Base-by-base conservation (phyloP, 73 alveolate species). In the Paramecium caudatum region DNA sequence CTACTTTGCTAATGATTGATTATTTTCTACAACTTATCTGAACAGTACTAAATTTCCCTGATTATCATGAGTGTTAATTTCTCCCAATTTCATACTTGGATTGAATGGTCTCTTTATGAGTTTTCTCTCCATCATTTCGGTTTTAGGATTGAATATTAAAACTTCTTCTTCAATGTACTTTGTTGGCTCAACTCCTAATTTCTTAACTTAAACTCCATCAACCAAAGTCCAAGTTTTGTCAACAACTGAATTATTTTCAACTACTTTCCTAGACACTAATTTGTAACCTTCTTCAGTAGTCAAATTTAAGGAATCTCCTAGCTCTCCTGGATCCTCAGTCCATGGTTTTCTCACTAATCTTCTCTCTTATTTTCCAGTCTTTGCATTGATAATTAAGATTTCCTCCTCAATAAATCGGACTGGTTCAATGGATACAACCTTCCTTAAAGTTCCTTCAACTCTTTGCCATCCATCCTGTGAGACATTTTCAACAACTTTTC, bases 111-210 rank as follows among this genome's bases (percentile, higher is more conserved):
- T 55, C 13, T 23, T 55, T 13, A 55, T 23, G 4, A 55, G 23
- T 23, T 55, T 55, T 55, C 80, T 55, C 30, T 55, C 80, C 80
- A 55, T 55, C 80, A 55, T 55, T 27, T 43, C 80, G 12, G 80
- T 55, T 23, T 55, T 43, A 9, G 41, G 80, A 55, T 55, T 55
- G 1, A 55, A 55, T 2, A 55, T 25, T 5, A 55, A 15, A 3
- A 55, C 80, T 23, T 55, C 80, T 55, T 55, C 80, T 23, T 55
- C 80, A 55, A 55, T 55, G n/a, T 27, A 55, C 30, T 55, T 55
- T 0, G 16, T 23, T 0, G 80, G 80, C 30, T 55, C 80, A 17
- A 55, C 80, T 23, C 80, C 80, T 0, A 55, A 8, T 25, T 55
- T 55, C 30, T 55, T 55, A 55, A 55, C 12, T 55, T 55, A 19